Percentiles rank a stretch among this genome's conserved stretches.
Conservation (phyloP, 768 basidiomycete species). For the Mycena haematopus region DNA sequence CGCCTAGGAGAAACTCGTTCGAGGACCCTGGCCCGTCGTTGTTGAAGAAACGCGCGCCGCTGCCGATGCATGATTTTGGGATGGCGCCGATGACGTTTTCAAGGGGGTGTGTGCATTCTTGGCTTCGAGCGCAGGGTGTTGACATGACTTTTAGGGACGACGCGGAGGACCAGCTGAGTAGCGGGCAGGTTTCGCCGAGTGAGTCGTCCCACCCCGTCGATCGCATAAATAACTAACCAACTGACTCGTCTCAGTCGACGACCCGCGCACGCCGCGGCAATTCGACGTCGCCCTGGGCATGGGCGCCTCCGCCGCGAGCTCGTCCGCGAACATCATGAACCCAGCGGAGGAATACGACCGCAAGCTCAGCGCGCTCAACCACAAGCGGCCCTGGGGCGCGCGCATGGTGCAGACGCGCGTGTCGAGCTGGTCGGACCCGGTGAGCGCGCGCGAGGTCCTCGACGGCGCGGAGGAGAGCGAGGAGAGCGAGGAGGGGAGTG, state of each 20-base stretch:
- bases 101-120: conserved; percentile 7
- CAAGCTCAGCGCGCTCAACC: conserved; percentile 45
- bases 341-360: conserved; percentile 44
- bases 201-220: neutral
- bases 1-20: conserved; percentile 25
- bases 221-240: too few relatives aligned
- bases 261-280: conserved; percentile 29
- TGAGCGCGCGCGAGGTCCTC: conserved; percentile 46
- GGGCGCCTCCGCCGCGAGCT: conserved; percentile 35
- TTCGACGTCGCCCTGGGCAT: conserved; percentile 17
- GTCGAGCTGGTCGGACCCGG: conserved; percentile 62
- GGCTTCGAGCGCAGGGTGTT: neutral
- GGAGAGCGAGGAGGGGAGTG: conserved; percentile 31
- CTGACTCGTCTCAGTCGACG: conserved; percentile 14
- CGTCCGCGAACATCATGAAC: conserved; percentile 34
- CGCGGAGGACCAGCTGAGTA: conserved; percentile 72
- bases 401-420: conserved; percentile 48
- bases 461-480: conserved; percentile 39
- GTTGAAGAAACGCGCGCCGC: conserved; percentile 18
- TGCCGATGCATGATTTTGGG: conserved; percentile 16
- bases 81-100: conserved; percentile 14
- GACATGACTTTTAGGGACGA: conserved; percentile 17
- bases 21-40: conserved; percentile 13
- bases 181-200: conserved; percentile 75
- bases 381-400: conserved; percentile 47